Evolutionary conservation across 1,139 yeast genomes (phyloP).

Genomic region (Geotrichum aggregatum): DNA sequence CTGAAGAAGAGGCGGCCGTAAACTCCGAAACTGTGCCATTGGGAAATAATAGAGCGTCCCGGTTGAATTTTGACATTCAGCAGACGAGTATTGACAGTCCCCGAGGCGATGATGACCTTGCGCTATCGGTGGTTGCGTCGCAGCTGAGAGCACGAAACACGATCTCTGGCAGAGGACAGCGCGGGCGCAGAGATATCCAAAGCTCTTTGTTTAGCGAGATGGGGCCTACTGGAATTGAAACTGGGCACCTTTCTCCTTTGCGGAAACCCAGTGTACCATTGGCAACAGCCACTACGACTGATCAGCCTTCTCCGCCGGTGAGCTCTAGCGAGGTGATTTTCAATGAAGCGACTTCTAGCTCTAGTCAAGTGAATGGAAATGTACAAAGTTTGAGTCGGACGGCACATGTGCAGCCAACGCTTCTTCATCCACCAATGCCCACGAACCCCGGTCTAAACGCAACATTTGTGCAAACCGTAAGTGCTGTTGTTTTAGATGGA

Average conservation of each 20-base stretch:
- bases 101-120: slow-evolving; percentile 31
- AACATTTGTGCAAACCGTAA: slow-evolving; percentile 73
- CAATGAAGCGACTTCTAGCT: no score
- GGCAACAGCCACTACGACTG: background rate
- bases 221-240: slow-evolving; percentile 37
- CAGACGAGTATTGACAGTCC: slow-evolving; percentile 22
- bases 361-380: no score
- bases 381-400: no score
- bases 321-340: background rate
- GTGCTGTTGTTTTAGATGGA: slow-evolving; percentile 69
- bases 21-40: no score
- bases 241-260: slow-evolving; percentile 10
- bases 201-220: slow-evolving; percentile 52
- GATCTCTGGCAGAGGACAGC: slow-evolving; percentile 30
- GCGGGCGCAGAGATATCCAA: slow-evolving; percentile 47
- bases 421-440: slow-evolving; percentile 48
- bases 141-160: slow-evolving; percentile 33
- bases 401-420: background rate
- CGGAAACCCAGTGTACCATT: background rate
- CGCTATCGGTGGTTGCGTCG: slow-evolving; percentile 34
- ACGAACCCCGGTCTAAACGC: slow-evolving; percentile 61
- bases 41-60: background rate
- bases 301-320: background rate
- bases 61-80: slow-evolving; percentile 32
- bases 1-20: background rate